Percentiles rank a stretch among this genome's conserved stretches.
Conservation (phyloP, 805 yeast species). For the Metschnikowia drakensbergensis region DNA sequence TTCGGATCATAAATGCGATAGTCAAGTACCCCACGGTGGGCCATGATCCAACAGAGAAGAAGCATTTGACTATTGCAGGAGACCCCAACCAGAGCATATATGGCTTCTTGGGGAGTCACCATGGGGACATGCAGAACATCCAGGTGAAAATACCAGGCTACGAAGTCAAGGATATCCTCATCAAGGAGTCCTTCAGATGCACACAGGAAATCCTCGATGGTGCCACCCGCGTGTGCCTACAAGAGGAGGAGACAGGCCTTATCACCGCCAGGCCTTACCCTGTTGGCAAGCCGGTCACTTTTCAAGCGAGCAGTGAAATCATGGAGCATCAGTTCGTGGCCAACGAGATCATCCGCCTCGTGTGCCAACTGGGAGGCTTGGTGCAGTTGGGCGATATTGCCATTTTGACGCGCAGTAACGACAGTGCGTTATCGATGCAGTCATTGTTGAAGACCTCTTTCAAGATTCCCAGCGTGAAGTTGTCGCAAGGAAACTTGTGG, state of each 20-base stretch:
- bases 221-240: constrained; percentile 27
- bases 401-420: constrained; percentile 16
- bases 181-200: constrained; percentile 57
- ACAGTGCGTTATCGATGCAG: constrained; percentile 13
- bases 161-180: constrained; percentile 25
- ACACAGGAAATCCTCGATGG: constrained; percentile 53
- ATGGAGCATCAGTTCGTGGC: constrained; percentile 11
- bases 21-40: constrained; percentile 33
- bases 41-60: constrained; percentile 14
- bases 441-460: constrained; percentile 9
- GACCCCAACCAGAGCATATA: constrained; percentile 71
- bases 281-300: constrained; percentile 9
- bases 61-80: constrained; percentile 66
- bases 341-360: constrained; percentile 16
- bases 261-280: constrained; percentile 3
- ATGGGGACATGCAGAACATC: constrained; percentile 28
- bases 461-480: constrained; percentile 13
- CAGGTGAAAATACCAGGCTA: constrained; percentile 19
- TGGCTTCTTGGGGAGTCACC: constrained; percentile 56
- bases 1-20: constrained; percentile 39
- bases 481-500: constrained; percentile 17
- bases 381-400: constrained; percentile 16
- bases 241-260: constrained; percentile 3
- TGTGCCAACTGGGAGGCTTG: constrained; percentile 19
- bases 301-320: constrained; percentile 1